Evolutionary conservation across 2,329 filamentous ascomycete genomes (phyloP), one percentile per base, ranked within the genome.

Genomic region (Colletotrichum sp.): DNA sequence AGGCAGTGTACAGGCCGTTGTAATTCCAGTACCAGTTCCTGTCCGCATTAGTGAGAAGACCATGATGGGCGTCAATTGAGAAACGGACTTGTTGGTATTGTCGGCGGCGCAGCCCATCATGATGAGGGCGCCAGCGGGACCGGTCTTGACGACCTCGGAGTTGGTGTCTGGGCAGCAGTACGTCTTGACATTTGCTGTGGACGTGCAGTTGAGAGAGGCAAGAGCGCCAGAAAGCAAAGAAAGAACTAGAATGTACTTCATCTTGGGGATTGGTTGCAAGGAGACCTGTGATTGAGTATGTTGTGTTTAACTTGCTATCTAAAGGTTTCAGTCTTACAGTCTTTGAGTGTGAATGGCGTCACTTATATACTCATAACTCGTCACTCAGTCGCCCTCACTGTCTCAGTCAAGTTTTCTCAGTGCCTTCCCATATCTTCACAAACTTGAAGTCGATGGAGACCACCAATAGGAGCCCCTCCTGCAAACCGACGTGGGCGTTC

Each of bases 1-100:
- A 77, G 9, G 76, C 36, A 4, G 74, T 76, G 74, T 77, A 77
- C 26, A 77, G 74, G 26, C 76, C 76, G 67, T 77, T 77, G 62
- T 76, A 77, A 70, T 77, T 76, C 76, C 76, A 77, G 63, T 76
- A 76, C 73, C 73, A 77, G 52, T 72, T 71, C 36, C 76, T 77
- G 52, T 28, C 6, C 13, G 22, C 8, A 5, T 24, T 34, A 52
- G 59, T 1, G 2, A 63, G 34, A 16, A 69, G 2, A 6, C 24
- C 16, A 22, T 24, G 24, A 52, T 15, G 28, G 16, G 16, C 5
- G 10, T n/a, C 15, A 15, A 62, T 16, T 16, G 55, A 22, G 24
- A 9, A 2, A 24, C 24, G 4, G 7, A 77, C 76, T 77, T 77
- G 63, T 76, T 71, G 44, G 73, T 75, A 22, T 71, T 67, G 48